phyloP scores from a whole-genome alignment of 345 rosid species.

The Euphorbia lathyris region DNA sequence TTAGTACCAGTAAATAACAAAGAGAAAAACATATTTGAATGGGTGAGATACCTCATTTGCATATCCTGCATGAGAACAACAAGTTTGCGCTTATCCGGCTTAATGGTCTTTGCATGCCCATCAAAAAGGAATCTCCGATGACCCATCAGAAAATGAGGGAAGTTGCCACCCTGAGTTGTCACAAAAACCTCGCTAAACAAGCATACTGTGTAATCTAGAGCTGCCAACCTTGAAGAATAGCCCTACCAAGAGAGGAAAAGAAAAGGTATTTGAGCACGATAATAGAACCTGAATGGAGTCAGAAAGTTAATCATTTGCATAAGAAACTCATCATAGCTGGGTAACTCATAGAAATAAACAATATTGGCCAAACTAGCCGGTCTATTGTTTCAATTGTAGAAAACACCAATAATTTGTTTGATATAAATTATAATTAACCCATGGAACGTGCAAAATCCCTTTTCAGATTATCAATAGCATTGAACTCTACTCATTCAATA shows the following conservation, averaged over 20 bases:
- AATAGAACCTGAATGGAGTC: background rate
- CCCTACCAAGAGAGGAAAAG: slow-evolving; percentile 42
- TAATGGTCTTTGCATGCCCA: slow-evolving; percentile 89
- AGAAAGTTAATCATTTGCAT: slow-evolving; percentile 1
- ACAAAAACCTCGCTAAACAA: slow-evolving; percentile 87
- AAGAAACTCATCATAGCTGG: background rate
- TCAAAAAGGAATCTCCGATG: slow-evolving; percentile 80
- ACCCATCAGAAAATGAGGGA: slow-evolving; percentile 96
- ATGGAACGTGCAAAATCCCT: background rate
- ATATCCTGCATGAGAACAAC: slow-evolving; percentile 70
- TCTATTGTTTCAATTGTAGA: background rate
- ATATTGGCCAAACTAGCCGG: background rate
- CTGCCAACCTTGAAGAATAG: slow-evolving; percentile 90
- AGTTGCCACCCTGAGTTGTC: slow-evolving; percentile 94
- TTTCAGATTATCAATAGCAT: background rate
- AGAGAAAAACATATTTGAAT: slow-evolving; percentile 3
- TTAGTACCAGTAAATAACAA: background rate
- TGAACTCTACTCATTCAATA: background rate
- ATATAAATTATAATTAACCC: background rate
- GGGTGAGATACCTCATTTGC: slow-evolving; percentile 55
- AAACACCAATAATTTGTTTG: background rate
- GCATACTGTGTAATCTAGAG: slow-evolving; percentile 86
- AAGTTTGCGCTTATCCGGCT: slow-evolving; percentile 80
- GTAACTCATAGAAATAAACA: background rate
- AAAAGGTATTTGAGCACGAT: slow-evolving; percentile 7